Evolutionary conservation across 2,329 filamentous ascomycete genomes (phyloP), one percentile per base, ranked within the genome.

Genomic region (Phaeosphaeriaceae sp.): DNA sequence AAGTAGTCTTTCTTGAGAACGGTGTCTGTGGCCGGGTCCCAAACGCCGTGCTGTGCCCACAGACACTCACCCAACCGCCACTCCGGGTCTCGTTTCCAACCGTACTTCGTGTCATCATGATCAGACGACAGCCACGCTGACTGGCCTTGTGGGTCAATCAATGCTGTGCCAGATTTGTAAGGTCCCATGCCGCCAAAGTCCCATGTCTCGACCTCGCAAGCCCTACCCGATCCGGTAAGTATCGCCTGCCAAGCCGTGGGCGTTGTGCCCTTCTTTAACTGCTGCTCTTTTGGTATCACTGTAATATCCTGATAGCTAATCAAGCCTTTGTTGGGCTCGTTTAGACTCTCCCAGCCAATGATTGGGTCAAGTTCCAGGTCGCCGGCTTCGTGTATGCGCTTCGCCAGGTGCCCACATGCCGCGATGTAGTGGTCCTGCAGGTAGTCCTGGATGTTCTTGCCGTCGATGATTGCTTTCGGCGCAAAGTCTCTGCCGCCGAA

Each of bases 41-140:
- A 99, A 6, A 99, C 88, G 1, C 93, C 94, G 76, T 99, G 93
- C 72, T 97, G 94, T 3, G 95, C 94, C 95, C 95, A 99, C 42
- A 99, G 77, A 71, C 95, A 98, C 77, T 96, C 88, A n/a, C 95
- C 95, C 19, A 99, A 81, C 75, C 89, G 93, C 95, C 95, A 99
- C 7, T 84, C 89, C 0, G 91, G 85, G 71, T 96, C 92, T 63
- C 95, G 87, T 74, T 91, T 93, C 88, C 92, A 99, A 36, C 92
- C 92, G 75, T 99, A 99, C 63, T 88, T 86, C 13, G 87, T 89
- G 66, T 99, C 95, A 69, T 97, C 90, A 74, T 94, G 92, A 57
- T 88, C 88, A n/a, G 82, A 81, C 1, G 92, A 88, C 22, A 99
- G 79, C 95, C 95, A 99, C 0, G 91, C 92, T 22, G 83, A 86